Evolutionary conservation across 2,329 filamentous ascomycete genomes (phyloP).

Genomic region (Paramyrothecium sp.): DNA sequence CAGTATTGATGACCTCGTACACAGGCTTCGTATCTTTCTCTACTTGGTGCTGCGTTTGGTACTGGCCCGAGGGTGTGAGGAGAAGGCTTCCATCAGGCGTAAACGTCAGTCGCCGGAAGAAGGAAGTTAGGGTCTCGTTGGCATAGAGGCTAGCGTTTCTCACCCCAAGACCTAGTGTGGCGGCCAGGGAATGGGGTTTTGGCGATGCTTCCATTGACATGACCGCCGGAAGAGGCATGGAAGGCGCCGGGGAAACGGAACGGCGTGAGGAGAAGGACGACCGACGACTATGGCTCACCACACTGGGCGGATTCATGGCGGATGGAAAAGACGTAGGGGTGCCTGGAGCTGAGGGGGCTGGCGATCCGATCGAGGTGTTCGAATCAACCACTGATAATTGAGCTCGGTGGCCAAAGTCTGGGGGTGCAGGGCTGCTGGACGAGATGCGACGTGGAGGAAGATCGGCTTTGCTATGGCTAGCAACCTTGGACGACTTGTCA

Average conservation of each 20-base stretch:
- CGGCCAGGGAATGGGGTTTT: slow-evolving; percentile 62
- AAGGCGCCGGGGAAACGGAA: slow-evolving; percentile 90
- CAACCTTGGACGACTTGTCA: slow-evolving; percentile 73
- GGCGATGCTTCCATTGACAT: slow-evolving; percentile 92
- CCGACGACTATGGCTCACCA: slow-evolving; percentile 86
- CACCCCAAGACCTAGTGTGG: slow-evolving; percentile 57
- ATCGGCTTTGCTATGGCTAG: slow-evolving; percentile 79
- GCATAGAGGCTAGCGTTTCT: slow-evolving; percentile 91
- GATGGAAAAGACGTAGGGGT: slow-evolving; percentile 87
- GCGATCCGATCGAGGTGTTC: slow-evolving; percentile 67
- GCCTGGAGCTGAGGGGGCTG: slow-evolving; percentile 85
- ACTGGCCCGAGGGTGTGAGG: slow-evolving; percentile 93
- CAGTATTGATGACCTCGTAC: slow-evolving; percentile 92
- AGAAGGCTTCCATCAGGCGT: slow-evolving; percentile 92
- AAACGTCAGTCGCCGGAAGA: slow-evolving; percentile 91
- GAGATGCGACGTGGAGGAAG: slow-evolving; percentile 88
- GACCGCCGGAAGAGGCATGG: slow-evolving; percentile 89
- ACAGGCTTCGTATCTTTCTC: slow-evolving; percentile 68
- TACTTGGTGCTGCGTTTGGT: slow-evolving; percentile 72
- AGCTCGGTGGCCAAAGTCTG: slow-evolving; percentile 70
- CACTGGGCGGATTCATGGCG: slow-evolving; percentile 92
- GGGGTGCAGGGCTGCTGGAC: slow-evolving; percentile 87
- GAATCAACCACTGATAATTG: slow-evolving; percentile 57
- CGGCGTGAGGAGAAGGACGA: slow-evolving; percentile 89
- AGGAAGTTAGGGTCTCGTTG: slow-evolving; percentile 95